Evolutionary conservation across 345 rosid genomes (phyloP), one percentile per base, ranked within the genome.

Genomic region (Populus deltoides): DNA sequence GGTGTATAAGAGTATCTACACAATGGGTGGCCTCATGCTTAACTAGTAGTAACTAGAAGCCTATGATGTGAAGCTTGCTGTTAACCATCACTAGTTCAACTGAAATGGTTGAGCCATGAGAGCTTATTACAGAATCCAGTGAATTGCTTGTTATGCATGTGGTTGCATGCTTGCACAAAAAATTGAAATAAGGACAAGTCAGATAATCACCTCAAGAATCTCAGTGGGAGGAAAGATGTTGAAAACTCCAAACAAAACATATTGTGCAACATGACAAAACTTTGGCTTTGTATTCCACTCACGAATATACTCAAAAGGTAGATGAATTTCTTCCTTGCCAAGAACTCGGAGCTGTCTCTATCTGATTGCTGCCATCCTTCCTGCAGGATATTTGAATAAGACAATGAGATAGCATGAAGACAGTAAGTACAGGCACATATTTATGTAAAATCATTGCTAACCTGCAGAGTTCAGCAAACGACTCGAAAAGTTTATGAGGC

Each of bases 251-350:
- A 86, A 93, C 51, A 96, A 93, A 75, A 96, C 88, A 74, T 78
- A 84, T 77, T 93, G 99, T 61, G 97, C 99, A 71, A 93, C 86
- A 76, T 92, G 97, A 74, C 99, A 93, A 63, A 92, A 84, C 84
- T 89, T 93, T 71, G 98, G 98, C 82, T 93, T 92, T 59, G 97
- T 87, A 79, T 96, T 96, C 99, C 99, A 96, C 82, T 96, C 97
- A 75, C 98, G 88, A 73, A 88, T 78, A 63, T 96, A 96, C 81
- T 89, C 93, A 78, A 96, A 89, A 75, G 93, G 98, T 69, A 75
- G 84, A 59, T 75, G 85, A 27, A 87, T 79, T 76, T 96, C 94
- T 84, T 93, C 97, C 18, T 86, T 84, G 45, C 87, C 88, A 75
- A 96, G 90, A 72, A 86, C 87, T 79, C 76, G 83, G 68, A 93